Evolutionary conservation across 441 rosid species (phyloP).

Genomic region (Populus tomentosa): DNA sequence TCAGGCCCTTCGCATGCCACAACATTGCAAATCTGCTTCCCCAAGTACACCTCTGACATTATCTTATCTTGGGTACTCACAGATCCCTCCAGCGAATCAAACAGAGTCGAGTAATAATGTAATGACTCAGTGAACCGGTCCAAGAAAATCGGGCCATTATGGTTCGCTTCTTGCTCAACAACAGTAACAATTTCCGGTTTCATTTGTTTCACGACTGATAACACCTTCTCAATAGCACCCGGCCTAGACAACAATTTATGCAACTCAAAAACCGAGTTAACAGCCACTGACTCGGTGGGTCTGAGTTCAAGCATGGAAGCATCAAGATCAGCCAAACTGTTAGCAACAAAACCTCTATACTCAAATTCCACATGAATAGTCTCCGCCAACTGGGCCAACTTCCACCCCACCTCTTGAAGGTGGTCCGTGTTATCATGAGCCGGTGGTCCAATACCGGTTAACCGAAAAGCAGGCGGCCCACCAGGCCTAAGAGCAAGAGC

Average conservation of each 20-base stretch:
- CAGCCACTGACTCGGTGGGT: slow-evolving; percentile 67
- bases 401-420: slow-evolving; percentile 75
- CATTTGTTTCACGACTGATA: slow-evolving; percentile 53
- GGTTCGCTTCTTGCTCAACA: slow-evolving; percentile 89
- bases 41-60: slow-evolving; percentile 75
- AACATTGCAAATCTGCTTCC: slow-evolving; percentile 68
- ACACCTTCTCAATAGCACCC: slow-evolving; percentile 63
- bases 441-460: slow-evolving; percentile 82
- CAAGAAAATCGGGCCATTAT: slow-evolving; percentile 69
- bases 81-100: slow-evolving; percentile 82
- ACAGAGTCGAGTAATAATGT: slow-evolving; percentile 73
- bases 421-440: slow-evolving; percentile 51
- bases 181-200: slow-evolving; percentile 73
- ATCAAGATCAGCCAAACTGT: slow-evolving; percentile 74
- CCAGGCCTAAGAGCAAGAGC: slow-evolving; percentile 77
- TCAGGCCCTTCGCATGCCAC: slow-evolving; percentile 72
- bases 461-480: slow-evolving; percentile 74
- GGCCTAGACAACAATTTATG: slow-evolving; percentile 58
- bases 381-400: slow-evolving; percentile 69
- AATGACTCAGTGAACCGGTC: slow-evolving; percentile 78
- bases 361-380: slow-evolving; percentile 66
- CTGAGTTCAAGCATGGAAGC: slow-evolving; percentile 66
- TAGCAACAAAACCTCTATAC: slow-evolving; percentile 71
- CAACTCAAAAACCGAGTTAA: slow-evolving; percentile 82
- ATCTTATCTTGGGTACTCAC: slow-evolving; percentile 34